Evolutionary conservation across 1,139 yeast genomes (phyloP).

Genomic region (Debaryomyces singareniensis): DNA sequence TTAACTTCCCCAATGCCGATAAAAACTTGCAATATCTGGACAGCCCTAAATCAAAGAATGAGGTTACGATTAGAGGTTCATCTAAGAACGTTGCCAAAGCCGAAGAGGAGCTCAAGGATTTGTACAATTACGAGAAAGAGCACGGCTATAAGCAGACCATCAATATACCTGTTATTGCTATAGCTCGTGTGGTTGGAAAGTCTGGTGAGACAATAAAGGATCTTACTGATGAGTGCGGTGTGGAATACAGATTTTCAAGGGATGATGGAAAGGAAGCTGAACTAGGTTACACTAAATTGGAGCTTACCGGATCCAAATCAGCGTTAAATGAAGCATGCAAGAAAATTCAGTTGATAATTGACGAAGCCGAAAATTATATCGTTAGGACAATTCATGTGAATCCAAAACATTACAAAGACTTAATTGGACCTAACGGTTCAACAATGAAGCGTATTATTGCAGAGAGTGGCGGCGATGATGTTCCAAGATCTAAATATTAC

Average conservation of each 20-base stretch:
- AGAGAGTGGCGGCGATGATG: slow-evolving; percentile 71
- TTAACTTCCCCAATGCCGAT: slow-evolving; percentile 60
- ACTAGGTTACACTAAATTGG: slow-evolving; percentile 48
- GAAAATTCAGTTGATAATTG: slow-evolving; percentile 57
- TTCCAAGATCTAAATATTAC: slow-evolving; percentile 39
- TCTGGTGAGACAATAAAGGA: slow-evolving; percentile 80
- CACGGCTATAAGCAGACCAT: slow-evolving; percentile 66
- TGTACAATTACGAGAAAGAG: slow-evolving; percentile 81
- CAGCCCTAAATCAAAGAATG: slow-evolving; percentile 43
- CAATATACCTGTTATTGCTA: slow-evolving; percentile 62
- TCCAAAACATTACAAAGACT: slow-evolving; percentile 69
- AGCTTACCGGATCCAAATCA: slow-evolving; percentile 71
- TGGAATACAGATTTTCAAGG: slow-evolving; percentile 61
- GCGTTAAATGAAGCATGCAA: slow-evolving; percentile 73
- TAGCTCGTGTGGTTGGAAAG: slow-evolving; percentile 85
- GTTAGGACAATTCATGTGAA: slow-evolving; percentile 63
- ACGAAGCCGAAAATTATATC: slow-evolving; percentile 61
- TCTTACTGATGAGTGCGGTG: slow-evolving; percentile 74
- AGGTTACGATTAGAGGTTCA: slow-evolving; percentile 82
- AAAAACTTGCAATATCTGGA: slow-evolving; percentile 20
- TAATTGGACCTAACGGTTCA: slow-evolving; percentile 80
- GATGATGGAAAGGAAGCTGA: slow-evolving; percentile 38
- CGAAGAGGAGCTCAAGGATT: slow-evolving; percentile 77
- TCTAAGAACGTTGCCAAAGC: slow-evolving; percentile 85
- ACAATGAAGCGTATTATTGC: slow-evolving; percentile 68